Conservation (phyloP, 1,139 yeast species). For the Geotrichum macrosporum region DNA sequence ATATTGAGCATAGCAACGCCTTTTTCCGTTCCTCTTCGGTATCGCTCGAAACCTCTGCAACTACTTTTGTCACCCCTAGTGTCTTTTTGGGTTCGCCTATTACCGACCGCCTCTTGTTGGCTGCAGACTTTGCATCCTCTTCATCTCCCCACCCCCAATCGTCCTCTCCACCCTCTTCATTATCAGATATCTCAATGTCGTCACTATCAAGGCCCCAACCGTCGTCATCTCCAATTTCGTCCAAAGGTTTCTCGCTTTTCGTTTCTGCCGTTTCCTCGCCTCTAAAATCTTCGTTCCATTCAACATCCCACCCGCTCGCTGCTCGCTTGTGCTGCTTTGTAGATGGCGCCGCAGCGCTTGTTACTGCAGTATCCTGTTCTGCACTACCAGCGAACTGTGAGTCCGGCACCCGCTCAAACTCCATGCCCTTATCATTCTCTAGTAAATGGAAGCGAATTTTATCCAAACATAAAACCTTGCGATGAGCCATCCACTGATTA, state of each 20-base stretch:
- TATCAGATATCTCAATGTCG: slow-evolving; percentile 9
- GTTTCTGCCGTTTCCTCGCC: too few species aligned
- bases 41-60: neutral
- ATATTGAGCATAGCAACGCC: slow-evolving; percentile 16
- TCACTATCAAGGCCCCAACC: slow-evolving; percentile 19
- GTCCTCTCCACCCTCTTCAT: slow-evolving; percentile 24
- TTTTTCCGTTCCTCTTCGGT: slow-evolving; percentile 7
- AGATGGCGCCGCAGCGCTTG: neutral
- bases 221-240: slow-evolving; percentile 14
- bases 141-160: slow-evolving; percentile 37
- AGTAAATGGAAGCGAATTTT: slow-evolving; percentile 22
- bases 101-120: slow-evolving; percentile 1
- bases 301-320: slow-evolving; percentile 10
- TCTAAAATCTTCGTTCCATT: slow-evolving; percentile 14
- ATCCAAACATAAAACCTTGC: slow-evolving; percentile 26
- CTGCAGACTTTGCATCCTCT: slow-evolving; percentile 17
- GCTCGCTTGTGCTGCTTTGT: slow-evolving; percentile 4
- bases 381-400: slow-evolving; percentile 5
- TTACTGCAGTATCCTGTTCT: slow-evolving; percentile 3
- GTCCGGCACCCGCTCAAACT: slow-evolving; percentile 4
- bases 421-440: slow-evolving; percentile 1
- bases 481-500: slow-evolving; percentile 29
- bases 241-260: too few species aligned
- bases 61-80: neutral
- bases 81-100: neutral